phyloP scores from a whole-genome alignment of 345 rosid genomes.

The Cardamine resedifolia region DNA sequence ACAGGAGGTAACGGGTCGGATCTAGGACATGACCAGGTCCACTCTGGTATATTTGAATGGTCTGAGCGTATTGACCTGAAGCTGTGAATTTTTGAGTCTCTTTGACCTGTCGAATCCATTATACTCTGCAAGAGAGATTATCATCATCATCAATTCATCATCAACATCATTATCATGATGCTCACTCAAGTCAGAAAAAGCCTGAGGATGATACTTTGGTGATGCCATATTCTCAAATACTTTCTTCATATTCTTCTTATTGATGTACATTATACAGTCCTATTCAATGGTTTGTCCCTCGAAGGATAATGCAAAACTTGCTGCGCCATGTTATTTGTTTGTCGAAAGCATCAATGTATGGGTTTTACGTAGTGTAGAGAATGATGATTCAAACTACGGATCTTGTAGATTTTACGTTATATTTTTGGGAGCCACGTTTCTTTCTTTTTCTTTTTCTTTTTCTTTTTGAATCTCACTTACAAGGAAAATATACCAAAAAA shows the following conservation, averaged over 20 bases:
- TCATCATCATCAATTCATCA: conserved; percentile 12
- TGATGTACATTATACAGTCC: conserved; percentile 28
- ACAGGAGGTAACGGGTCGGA: conserved; percentile 82
- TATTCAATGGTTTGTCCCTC: conserved; percentile 10
- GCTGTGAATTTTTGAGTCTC: conserved; percentile 42
- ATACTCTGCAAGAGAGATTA: conserved; percentile 11
- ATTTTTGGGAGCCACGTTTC: background rate
- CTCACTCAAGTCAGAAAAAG: conserved; percentile 21
- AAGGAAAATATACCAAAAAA: too few relatives aligned
- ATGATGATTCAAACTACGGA: background rate
- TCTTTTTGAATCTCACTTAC: too few relatives aligned
- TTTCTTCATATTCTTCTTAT: conserved; percentile 4
- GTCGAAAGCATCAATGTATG: conserved; percentile 11
- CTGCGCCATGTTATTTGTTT: conserved; percentile 25
- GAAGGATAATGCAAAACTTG: conserved; percentile 16
- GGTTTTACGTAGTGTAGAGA: background rate
- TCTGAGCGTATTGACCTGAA: conserved; percentile 69
- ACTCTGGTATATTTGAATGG: conserved; percentile 83
- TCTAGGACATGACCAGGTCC: conserved; percentile 79
- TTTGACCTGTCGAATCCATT: conserved; percentile 25
- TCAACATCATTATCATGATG: background rate
- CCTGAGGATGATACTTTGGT: conserved; percentile 24
- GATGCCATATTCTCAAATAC: conserved; percentile 18
- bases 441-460: too few relatives aligned
- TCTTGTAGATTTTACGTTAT: background rate